Evolutionary conservation across 1,139 yeast species (phyloP).

Genomic region (Hansenula anomala): DNA sequence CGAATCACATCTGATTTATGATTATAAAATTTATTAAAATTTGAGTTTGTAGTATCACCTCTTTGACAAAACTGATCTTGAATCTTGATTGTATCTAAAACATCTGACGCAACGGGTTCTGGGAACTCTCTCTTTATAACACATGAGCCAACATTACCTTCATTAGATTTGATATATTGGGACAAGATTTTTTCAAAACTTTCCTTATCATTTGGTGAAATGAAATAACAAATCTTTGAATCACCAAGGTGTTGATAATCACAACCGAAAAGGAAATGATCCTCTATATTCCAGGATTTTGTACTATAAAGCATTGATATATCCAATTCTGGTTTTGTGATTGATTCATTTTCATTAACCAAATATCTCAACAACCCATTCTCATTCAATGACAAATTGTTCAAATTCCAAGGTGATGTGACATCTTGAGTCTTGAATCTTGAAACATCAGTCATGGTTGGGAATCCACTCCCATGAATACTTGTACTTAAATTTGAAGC

Average conservation of each 20-base stretch:
- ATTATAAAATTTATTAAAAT: conserved; percentile 13
- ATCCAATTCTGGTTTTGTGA: conserved; percentile 44
- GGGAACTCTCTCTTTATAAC: conserved; percentile 15
- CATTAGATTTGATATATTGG: conserved; percentile 15
- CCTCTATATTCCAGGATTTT: conserved; percentile 73
- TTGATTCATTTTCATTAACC: conserved; percentile 36
- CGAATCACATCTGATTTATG: conserved; percentile 7
- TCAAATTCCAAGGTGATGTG: conserved; percentile 65
- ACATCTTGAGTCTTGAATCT: conserved; percentile 24
- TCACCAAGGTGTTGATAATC: conserved; percentile 72
- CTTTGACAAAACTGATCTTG: conserved; percentile 13
- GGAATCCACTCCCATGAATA: conserved; percentile 47
- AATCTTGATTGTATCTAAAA: conserved; percentile 13
- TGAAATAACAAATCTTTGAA: conserved; percentile 71
- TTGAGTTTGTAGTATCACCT: conserved; percentile 10
- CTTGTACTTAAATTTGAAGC: conserved; percentile 41
- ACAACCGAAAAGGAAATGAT: conserved; percentile 63
- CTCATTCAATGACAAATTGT: conserved; percentile 55
- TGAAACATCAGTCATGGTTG: conserved; percentile 22
- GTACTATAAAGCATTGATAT: conserved; percentile 68
- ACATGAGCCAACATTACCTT: conserved; percentile 7
- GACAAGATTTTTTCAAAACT: conserved; percentile 51
- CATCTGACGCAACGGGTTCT: conserved; percentile 20
- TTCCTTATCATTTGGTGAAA: conserved; percentile 63
- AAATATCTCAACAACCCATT: conserved; percentile 45